Base-by-base conservation (phyloP, 2,329 filamentous ascomycete genomes). In the Biscogniauxia sp. region DNA sequence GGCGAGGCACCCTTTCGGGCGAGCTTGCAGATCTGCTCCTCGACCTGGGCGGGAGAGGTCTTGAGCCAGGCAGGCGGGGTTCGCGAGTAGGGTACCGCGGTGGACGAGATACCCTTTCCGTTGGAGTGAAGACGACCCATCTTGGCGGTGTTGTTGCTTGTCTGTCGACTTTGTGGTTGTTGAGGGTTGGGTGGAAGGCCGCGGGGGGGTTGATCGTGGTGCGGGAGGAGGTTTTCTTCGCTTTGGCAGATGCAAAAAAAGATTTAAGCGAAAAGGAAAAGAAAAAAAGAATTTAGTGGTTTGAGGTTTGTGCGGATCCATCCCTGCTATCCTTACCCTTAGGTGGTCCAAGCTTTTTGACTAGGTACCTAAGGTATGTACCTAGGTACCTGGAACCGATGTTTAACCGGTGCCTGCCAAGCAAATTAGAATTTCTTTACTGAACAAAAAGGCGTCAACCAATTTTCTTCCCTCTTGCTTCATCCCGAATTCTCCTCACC, bases 111-210 rank as follows among this genome's bases (percentile, higher is more conserved):
- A 82, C 95, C 96, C 92, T 98, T 98, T 85, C 95, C 94, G 77
- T 97, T 97, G 88, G 87, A 91, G 90, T 99, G 96, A 90, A 98
- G 89, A 87, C 94, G 89, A 89, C 93, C 92, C 92, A 96, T 96
- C 72, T 81, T 91, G 81, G 75, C 79, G 77, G 77, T 72, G 75
- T 74, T 73, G 75, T 76, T 72, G 74, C 67, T 64, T 70, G 37
- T n/a, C 37, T 69, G 67, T 68, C 63, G 69, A 69, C 67, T 69
- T 61, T 67, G 56, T 63, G 56, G 62, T 61, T 60, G 64, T 67
- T 52, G 60, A 53, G 51, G 11, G 53, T 62, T 62, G 49, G 26
- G 56, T 60, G 53, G 54, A 59, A 25, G 20, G 57, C 66, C 62
- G 56, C 58, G 55, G 55, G 51, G 55, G 51, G 55, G 17, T 17